phyloP scores from a whole-genome alignment of 2,329 filamentous ascomycete species.

The Cordyceps cateniannulata region DNA sequence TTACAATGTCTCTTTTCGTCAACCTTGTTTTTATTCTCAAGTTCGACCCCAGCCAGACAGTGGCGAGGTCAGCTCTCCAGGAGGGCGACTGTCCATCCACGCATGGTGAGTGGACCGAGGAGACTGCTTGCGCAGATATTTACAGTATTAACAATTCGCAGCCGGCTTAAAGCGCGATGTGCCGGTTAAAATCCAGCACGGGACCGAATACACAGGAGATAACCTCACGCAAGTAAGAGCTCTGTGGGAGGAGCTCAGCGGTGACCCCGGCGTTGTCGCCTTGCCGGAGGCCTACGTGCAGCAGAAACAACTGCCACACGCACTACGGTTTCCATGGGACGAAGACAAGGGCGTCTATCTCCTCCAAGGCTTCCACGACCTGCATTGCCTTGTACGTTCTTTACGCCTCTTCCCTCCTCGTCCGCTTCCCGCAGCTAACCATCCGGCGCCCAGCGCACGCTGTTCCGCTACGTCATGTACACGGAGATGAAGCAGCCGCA shows the following conservation, averaged over 20 bases:
- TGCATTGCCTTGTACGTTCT: slow-evolving; percentile 1
- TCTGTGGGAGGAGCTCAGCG: background rate
- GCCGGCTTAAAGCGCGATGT: background rate
- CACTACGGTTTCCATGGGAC: background rate
- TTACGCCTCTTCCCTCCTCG: background rate
- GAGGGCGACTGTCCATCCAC: background rate
- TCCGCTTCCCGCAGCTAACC: background rate
- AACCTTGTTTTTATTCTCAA: background rate
- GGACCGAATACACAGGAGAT: background rate
- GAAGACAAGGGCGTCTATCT: background rate
- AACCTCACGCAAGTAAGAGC: background rate
- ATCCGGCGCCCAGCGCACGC: background rate
- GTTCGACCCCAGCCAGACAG: background rate
- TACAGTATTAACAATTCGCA: background rate
- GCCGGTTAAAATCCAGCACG: background rate
- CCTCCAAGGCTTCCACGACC: slow-evolving; percentile 4
- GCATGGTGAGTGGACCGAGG: background rate
- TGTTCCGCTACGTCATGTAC: background rate
- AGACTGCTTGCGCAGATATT: background rate
- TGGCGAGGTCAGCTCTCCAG: background rate
- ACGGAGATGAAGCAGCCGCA: background rate
- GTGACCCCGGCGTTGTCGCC: slow-evolving; percentile 7
- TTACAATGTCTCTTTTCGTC: background rate
- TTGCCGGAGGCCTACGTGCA: background rate
- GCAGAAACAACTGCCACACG: background rate